phyloP scores from a whole-genome alignment of 148 eudicot species.

The Vaccinium corymbosum region DNA sequence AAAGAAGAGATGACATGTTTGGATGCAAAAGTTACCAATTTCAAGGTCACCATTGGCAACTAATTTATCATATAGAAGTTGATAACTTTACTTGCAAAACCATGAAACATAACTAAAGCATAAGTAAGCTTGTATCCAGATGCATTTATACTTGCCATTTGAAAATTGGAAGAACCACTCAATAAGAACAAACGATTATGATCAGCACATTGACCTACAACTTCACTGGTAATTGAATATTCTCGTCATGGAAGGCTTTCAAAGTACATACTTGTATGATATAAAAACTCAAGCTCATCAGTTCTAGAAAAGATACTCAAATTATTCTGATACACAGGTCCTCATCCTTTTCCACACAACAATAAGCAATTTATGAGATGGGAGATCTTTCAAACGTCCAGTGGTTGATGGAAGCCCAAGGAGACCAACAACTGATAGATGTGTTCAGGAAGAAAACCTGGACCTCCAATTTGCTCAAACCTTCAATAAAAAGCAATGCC shows the following conservation, averaged over 20 bases:
- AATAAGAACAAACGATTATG: not conserved
- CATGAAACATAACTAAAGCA: not conserved
- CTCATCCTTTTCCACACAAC: not conserved
- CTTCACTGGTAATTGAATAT: not conserved
- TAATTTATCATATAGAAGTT: not conserved
- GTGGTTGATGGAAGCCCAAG: not conserved
- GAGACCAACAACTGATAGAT: not conserved
- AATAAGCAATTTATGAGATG: not conserved
- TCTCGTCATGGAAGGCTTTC: not conserved
- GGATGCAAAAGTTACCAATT: not conserved
- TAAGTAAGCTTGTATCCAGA: not conserved
- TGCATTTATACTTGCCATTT: not conserved
- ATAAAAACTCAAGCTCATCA: not conserved
- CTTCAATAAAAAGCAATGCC: not conserved
- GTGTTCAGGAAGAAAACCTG: not conserved
- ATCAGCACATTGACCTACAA: not conserved
- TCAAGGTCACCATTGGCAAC: not conserved
- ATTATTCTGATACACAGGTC: not conserved
- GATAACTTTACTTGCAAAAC: not conserved
- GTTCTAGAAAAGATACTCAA: not conserved
- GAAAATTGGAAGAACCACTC: not conserved
- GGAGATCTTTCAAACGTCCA: not conserved
- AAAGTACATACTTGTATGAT: not conserved
- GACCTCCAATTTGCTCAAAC: conserved; percentile 4
- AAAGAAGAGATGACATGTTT: not conserved